Percentiles rank a stretch among this genome's conserved stretches.
Evolutionary conservation across 2,329 filamentous ascomycete genomes (phyloP).

Genomic region (Calonectria pteridis): DNA sequence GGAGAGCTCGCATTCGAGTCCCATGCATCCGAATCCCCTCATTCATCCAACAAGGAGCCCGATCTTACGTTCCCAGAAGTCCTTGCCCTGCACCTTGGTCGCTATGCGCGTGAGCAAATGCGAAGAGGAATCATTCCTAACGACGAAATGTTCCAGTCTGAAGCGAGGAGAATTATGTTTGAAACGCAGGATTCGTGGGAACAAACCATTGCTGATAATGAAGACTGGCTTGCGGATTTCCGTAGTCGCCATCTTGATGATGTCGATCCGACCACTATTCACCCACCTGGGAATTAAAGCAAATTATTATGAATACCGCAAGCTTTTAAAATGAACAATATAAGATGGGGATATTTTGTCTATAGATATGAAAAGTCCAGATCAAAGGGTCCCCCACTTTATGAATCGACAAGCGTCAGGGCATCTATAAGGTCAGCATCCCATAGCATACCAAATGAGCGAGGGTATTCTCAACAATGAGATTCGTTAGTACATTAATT

Average conservation of each 20-base stretch:
- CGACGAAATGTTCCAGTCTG: constrained; percentile 45
- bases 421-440: not conserved
- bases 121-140: constrained; percentile 35
- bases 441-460: not conserved
- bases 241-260: constrained; percentile 10
- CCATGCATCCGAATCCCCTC: not conserved
- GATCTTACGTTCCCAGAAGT: constrained; percentile 32
- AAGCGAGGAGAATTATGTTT: constrained; percentile 43
- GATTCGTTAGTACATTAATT: not conserved
- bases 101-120: constrained; percentile 41
- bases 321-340: not conserved
- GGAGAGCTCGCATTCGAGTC: not conserved
- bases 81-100: constrained; percentile 34
- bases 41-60: not conserved
- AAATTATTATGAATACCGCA: not conserved
- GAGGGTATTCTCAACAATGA: not conserved
- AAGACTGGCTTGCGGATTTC: constrained; percentile 44
- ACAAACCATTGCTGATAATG: constrained; percentile 46
- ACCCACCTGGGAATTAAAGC: not conserved
- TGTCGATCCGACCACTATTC: too few relatives aligned
- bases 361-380: not conserved
- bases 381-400: not conserved
- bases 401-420: not conserved
- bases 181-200: constrained; percentile 42
- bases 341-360: not conserved